A percentile compares a stretch with the other conserved stretches of the same genome.
Conservation (phyloP, 805 yeast species). For the Sugiyamaella floridensis region DNA sequence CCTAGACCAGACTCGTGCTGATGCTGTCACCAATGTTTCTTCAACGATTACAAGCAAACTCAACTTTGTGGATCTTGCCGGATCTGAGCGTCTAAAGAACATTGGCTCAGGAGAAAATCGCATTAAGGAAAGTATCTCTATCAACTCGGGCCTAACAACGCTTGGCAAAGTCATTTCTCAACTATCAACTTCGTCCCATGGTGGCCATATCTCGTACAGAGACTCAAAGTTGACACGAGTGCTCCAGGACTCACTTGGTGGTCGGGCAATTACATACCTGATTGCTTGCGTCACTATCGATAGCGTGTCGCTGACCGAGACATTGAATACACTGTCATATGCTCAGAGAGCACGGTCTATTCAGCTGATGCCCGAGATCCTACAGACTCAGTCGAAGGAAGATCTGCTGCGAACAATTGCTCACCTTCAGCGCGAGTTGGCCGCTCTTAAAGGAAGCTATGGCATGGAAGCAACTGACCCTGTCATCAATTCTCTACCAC, state of each 20-base stretch:
- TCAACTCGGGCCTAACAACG: constrained; percentile 60
- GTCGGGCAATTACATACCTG: constrained; percentile 83
- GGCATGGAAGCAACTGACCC: not conserved
- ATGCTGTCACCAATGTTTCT: constrained; percentile 19
- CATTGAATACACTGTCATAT: constrained; percentile 20
- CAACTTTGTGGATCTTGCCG: constrained; percentile 63
- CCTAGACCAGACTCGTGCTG: constrained; percentile 38
- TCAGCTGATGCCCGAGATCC: constrained; percentile 23
- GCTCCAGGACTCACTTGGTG: constrained; percentile 76
- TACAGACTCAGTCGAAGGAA: constrained; percentile 13
- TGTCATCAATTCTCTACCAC: not conserved
- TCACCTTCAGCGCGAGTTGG: constrained; percentile 15
- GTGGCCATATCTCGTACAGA: constrained; percentile 43
- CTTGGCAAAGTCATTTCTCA: constrained; percentile 51
- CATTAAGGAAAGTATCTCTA: constrained; percentile 57
- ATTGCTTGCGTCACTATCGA: constrained; percentile 62
- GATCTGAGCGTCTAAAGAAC: constrained; percentile 54
- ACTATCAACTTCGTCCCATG: constrained; percentile 27
- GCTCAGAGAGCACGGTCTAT: constrained; percentile 23
- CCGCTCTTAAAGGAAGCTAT: not conserved
- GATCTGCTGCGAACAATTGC: constrained; percentile 12
- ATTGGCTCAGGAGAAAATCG: constrained; percentile 43
- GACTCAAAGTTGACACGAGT: constrained; percentile 67
- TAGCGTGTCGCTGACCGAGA: constrained; percentile 16
- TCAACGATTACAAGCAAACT: constrained; percentile 44